A percentile compares a stretch with the other conserved stretches of the same genome.
Conservation (phyloP, 768 basidiomycete genomes). For the Pleurotus cornucopiae region DNA sequence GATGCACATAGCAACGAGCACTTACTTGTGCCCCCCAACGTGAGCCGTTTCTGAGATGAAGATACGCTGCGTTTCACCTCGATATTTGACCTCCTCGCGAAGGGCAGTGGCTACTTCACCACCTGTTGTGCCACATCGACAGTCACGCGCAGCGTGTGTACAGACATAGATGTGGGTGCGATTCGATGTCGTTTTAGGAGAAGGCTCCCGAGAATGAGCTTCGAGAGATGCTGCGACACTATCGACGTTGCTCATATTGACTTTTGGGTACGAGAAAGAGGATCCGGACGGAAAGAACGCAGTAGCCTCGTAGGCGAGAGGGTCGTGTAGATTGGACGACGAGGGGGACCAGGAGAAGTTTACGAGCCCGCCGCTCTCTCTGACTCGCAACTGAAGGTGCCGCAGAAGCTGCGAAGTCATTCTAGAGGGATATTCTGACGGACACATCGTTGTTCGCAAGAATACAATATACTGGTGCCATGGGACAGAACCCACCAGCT, state of each 20-base stretch:
- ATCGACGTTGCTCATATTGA: no score
- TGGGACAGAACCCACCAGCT: no score
- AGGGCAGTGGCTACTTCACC: slow-evolving; percentile 52
- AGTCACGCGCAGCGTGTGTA: slow-evolving; percentile 76
- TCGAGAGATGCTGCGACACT: no score
- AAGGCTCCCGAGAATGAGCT: no score
- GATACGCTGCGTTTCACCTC: slow-evolving; percentile 27
- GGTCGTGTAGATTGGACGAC: no score
- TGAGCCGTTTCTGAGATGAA: slow-evolving; percentile 69
- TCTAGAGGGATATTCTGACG: slow-evolving; percentile 42
- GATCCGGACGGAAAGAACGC: no score
- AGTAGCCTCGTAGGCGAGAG: no score
- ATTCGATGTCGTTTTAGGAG: neutral
- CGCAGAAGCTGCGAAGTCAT: slow-evolving; percentile 46
- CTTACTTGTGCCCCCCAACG: slow-evolving; percentile 82
- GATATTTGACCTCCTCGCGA: slow-evolving; percentile 42
- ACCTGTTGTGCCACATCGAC: slow-evolving; percentile 71
- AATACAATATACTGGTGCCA: no score
- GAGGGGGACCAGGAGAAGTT: slow-evolving; percentile 53
- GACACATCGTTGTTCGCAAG: slow-evolving; percentile 13
- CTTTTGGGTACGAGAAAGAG: no score
- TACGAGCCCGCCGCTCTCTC: slow-evolving; percentile 49
- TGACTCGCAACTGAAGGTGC: slow-evolving; percentile 38
- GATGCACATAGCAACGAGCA: slow-evolving; percentile 8
- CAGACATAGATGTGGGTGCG: slow-evolving; percentile 61